Evolutionary conservation across 805 yeast species (phyloP), one percentile per base, ranked within the genome.

Genomic region (Candida ficus): DNA sequence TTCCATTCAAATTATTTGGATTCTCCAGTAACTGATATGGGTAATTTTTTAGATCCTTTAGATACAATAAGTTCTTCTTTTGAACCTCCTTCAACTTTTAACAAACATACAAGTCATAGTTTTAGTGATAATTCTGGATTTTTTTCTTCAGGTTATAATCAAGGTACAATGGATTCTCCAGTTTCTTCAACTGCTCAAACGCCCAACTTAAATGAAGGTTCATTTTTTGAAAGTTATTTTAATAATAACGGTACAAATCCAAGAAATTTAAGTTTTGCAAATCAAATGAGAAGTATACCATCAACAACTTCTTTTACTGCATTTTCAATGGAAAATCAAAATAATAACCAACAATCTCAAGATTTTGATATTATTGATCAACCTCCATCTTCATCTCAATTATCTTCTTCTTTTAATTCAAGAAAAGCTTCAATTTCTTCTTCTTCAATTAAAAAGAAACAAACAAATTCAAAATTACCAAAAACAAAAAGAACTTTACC

Each of bases 171-270:
- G n/a, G 38, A 47, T 23, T 53, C 60, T 3, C 58, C 58, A 5
- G 50, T 46, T 1, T 51, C 58, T 1, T 48, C 58, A 4, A 20
- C 52, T 5, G 52, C 42, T 7, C 56, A 52, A 19, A 56, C 60
- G 2, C 60, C 59, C 33, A 46, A 31, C 21, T 20, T 35, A 4
- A 33, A 47, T 4, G 37, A 32, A 20, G 52, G 35, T 1, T 46
- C 57, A 2, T 54, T 53, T 37, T 54, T 56, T 33, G 60, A 56
- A 8, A 43, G 39, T 19, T 54, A 52, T 34, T 52, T 52, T n/a
- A 29, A 29, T 29, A 17, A 11, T 11, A 16, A n/a, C 33, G 23
- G 42, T 21, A 25, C 20, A 27, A 39, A 32, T n/a, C 25, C 35
- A 13, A 34, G 39, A 32, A 49, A 33, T 22, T 34, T 45, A 35